Evolutionary conservation across 179 eudicot genomes (phyloP).

Genomic region (Gypsophila paniculata): DNA sequence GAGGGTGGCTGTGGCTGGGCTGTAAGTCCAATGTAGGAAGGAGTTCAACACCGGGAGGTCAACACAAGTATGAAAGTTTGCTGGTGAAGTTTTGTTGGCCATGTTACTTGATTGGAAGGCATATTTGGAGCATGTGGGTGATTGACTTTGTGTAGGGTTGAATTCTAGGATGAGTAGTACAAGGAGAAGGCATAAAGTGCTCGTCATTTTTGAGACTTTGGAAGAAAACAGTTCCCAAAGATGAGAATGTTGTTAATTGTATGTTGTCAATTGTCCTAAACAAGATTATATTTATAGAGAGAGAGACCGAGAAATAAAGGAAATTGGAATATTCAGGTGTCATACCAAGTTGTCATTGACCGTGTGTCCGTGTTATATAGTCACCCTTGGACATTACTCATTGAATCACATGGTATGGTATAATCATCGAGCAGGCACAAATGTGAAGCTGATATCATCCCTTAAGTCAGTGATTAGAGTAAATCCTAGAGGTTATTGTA

Average conservation of each 20-base stretch:
- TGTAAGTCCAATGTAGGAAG: conserved; percentile 57
- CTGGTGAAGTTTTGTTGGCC: not conserved
- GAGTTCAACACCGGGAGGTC: conserved; percentile 57
- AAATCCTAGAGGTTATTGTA: not conserved
- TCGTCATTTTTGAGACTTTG: not conserved
- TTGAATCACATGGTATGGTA: not conserved
- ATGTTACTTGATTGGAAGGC: conserved; percentile 7
- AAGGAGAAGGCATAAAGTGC: not conserved
- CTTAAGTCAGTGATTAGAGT: conserved; percentile 1
- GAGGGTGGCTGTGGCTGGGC: conserved; percentile 32
- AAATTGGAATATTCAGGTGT: not conserved
- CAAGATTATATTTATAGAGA: not conserved
- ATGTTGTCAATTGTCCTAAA: not conserved
- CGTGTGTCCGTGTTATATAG: not conserved
- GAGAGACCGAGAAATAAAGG: not conserved
- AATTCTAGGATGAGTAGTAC: not conserved
- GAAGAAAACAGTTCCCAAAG: too few relatives aligned
- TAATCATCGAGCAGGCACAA: not conserved
- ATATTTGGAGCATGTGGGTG: conserved; percentile 19
- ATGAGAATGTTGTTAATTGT: not conserved
- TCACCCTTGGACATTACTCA: too few relatives aligned
- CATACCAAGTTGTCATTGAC: not conserved
- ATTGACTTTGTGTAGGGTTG: conserved; percentile 14
- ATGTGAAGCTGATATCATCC: conserved; percentile 9
- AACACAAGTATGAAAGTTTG: conserved; percentile 32